phyloP scores from a whole-genome alignment of 176 grass and related monocot genomes.

The Oryza meridionalis region DNA sequence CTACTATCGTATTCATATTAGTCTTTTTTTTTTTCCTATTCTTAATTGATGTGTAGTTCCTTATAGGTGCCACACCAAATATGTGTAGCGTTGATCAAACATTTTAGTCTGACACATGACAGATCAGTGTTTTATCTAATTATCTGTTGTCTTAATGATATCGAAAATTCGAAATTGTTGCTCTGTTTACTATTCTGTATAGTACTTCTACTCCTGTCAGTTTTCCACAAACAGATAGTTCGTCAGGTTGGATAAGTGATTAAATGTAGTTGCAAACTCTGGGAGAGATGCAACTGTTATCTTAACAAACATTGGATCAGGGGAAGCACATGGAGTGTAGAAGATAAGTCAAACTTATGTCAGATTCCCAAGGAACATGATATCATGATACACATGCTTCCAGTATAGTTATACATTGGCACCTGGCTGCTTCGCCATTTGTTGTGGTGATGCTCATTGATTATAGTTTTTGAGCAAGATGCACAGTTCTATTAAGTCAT shows the following conservation, averaged over 20 bases:
- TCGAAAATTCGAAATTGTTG: background rate
- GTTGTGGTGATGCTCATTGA: background rate
- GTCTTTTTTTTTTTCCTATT: background rate
- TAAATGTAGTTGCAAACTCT: background rate
- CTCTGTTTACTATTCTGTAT: background rate
- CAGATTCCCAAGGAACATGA: conserved; percentile 2
- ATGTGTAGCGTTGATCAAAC: background rate
- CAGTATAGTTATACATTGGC: background rate
- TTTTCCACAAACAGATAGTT: background rate
- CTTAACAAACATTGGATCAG: background rate
- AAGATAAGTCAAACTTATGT: background rate
- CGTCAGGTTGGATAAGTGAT: background rate
- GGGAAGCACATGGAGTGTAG: background rate
- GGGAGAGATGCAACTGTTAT: background rate
- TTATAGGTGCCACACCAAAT: background rate
- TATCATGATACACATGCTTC: background rate
- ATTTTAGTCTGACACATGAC: background rate
- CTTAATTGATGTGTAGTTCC: background rate
- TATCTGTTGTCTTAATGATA: background rate
- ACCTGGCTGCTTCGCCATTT: background rate
- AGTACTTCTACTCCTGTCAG: background rate
- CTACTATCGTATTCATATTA: background rate
- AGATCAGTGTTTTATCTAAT: background rate
- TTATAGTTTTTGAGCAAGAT: too few species aligned
- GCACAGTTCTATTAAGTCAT: background rate